These are phyloP conservation scores for Datura wrightii DNA, from an alignment of 257 asterid species.

Conservation along the genomic window DNA sequence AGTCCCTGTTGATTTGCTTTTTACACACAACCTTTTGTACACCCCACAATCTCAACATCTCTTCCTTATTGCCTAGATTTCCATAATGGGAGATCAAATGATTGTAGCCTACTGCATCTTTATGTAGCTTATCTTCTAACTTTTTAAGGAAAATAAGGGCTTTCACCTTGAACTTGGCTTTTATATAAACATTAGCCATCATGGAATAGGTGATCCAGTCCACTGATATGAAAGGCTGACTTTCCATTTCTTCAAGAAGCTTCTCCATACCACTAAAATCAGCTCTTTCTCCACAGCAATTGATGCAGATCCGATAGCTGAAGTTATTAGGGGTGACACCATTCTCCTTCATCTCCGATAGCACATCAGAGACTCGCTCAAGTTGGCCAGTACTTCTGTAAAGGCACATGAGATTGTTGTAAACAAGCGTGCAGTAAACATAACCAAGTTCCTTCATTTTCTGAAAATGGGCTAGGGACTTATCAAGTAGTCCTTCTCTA, in stretches of 20 bases:
- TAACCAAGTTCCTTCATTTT: slow-evolving; percentile 57
- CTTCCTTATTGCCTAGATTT: slow-evolving; percentile 53
- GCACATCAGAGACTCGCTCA: slow-evolving; percentile 53
- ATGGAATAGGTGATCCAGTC: slow-evolving; percentile 63
- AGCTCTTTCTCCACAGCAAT: slow-evolving; percentile 54
- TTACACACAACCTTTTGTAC: slow-evolving; percentile 56
- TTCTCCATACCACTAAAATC: slow-evolving; percentile 58
- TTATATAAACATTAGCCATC: slow-evolving; percentile 52
- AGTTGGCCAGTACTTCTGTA: slow-evolving; percentile 52
- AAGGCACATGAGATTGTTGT: slow-evolving; percentile 69
- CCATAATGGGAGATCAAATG: slow-evolving; percentile 66
- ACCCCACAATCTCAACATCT: slow-evolving; percentile 64
- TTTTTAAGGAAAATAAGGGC: slow-evolving; percentile 53
- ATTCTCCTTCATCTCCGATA: slow-evolving; percentile 58
- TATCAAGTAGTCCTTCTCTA: slow-evolving; percentile 48
- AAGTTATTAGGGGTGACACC: slow-evolving; percentile 59
- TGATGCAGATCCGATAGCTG: slow-evolving; percentile 64
- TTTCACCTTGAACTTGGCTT: slow-evolving; percentile 52
- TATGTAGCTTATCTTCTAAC: slow-evolving; percentile 49
- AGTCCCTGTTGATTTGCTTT: slow-evolving; percentile 66
- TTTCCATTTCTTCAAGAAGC: slow-evolving; percentile 60
- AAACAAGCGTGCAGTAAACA: slow-evolving; percentile 51
- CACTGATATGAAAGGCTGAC: slow-evolving; percentile 41
- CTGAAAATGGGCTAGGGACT: slow-evolving; percentile 60
- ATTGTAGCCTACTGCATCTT: slow-evolving; percentile 57